Percentiles rank a stretch among this genome's conserved stretches.
Conservation (phyloP, 2,329 filamentous ascomycete species). For the Rhynchosporium agropyri region DNA sequence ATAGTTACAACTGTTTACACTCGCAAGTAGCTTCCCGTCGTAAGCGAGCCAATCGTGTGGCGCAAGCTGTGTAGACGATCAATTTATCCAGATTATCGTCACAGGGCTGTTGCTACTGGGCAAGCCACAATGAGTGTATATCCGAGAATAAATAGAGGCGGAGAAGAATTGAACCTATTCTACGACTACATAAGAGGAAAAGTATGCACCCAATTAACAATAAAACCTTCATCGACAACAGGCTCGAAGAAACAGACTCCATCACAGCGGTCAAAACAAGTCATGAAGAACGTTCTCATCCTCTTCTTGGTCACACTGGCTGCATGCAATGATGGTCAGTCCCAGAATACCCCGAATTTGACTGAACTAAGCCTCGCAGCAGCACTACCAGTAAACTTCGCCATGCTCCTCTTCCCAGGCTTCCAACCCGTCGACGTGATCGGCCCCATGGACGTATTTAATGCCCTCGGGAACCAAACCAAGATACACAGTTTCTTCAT, state of each 20-base stretch:
- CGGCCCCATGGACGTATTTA: constrained; percentile 4
- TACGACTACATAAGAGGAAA: background rate
- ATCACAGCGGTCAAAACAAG: background rate
- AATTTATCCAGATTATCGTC: background rate
- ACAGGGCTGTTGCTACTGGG: background rate
- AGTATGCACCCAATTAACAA: background rate
- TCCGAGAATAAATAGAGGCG: background rate
- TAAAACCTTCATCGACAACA: background rate
- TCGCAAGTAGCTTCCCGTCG: background rate
- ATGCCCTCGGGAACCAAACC: background rate
- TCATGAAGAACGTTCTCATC: background rate
- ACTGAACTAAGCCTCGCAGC: background rate
- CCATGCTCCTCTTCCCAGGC: constrained; percentile 5
- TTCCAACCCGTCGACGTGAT: constrained; percentile 8
- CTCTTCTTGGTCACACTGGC: background rate
- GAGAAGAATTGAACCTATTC: background rate
- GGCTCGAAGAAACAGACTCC: background rate
- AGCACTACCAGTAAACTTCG: background rate
- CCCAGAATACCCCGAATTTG: background rate
- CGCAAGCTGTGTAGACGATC: background rate
- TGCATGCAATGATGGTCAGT: background rate
- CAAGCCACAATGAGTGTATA: background rate
- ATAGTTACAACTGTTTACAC: background rate
- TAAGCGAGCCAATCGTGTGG: constrained; percentile 5
- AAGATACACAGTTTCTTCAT: background rate